These are phyloP conservation scores for Mollisia scopiformis DNA, from an alignment of 2,329 filamentous ascomycete species.

Conservation along the genomic window DNA sequence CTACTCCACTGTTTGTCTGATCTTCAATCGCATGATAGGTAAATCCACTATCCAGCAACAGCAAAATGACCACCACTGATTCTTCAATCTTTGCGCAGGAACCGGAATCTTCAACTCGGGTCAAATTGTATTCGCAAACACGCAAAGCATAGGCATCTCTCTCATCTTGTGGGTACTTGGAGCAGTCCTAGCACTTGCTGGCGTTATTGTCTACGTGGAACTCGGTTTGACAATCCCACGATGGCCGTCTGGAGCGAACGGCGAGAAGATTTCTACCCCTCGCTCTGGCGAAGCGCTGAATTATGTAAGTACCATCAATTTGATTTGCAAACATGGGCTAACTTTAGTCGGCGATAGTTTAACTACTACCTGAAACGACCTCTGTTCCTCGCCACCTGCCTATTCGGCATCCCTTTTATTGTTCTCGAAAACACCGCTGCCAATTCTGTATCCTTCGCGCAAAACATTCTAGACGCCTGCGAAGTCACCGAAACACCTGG, in stretches of 20 bases:
- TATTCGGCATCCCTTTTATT: conserved; percentile 40
- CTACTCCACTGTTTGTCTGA: conserved; percentile 1
- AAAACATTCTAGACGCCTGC: conserved; percentile 42
- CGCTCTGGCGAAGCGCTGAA: conserved; percentile 50
- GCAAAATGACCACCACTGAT: not conserved
- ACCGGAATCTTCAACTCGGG: conserved; percentile 16
- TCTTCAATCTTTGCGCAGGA: not conserved
- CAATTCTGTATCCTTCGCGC: conserved; percentile 51
- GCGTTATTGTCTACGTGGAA: conserved; percentile 40
- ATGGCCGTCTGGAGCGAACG: conserved; percentile 39
- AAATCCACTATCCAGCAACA: not conserved
- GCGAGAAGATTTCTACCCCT: conserved; percentile 46
- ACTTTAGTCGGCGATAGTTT: not conserved
- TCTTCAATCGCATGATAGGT: conserved; percentile 14
- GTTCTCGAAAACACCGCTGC: conserved; percentile 52
- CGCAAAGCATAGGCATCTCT: conserved; percentile 6
- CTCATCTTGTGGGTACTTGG: conserved; percentile 12
- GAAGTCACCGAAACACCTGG: conserved; percentile 33
- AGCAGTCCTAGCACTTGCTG: conserved; percentile 9
- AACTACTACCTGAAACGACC: conserved; percentile 49
- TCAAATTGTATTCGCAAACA: conserved; percentile 12
- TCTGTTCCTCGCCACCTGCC: conserved; percentile 41
- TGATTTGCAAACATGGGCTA: conserved; percentile 1
- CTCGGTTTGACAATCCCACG: conserved; percentile 50
- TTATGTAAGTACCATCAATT: conserved; percentile 42